phyloP scores from a whole-genome alignment of 805 yeast genomes.

The Saccharomyces kudriavzevii region DNA sequence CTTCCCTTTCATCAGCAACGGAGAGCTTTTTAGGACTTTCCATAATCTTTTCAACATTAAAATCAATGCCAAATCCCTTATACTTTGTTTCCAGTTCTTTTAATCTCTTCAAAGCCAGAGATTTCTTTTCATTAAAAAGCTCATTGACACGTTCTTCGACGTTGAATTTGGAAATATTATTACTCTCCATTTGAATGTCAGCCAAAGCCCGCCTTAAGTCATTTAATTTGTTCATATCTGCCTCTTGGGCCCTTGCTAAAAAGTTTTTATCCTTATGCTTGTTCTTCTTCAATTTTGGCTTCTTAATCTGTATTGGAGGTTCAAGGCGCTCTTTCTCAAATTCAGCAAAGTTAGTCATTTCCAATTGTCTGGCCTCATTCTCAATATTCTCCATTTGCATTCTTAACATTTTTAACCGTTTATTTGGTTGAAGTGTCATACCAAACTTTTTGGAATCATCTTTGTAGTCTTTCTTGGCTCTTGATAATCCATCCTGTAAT shows the following conservation, averaged over 20 bases:
- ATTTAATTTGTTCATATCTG: constrained; percentile 49
- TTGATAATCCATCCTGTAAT: constrained; percentile 30
- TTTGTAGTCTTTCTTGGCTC: constrained; percentile 34
- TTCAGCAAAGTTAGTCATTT: constrained; percentile 73
- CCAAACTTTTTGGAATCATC: constrained; percentile 34
- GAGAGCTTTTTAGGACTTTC: constrained; percentile 2
- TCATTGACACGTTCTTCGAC: constrained; percentile 44
- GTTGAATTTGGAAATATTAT: constrained; percentile 65
- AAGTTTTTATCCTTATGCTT: neutral
- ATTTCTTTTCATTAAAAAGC: constrained; percentile 49
- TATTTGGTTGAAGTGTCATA: constrained; percentile 58
- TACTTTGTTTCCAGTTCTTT: constrained; percentile 60
- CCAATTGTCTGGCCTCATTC: constrained; percentile 76
- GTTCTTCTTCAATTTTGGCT: neutral
- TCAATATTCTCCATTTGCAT: constrained; percentile 81
- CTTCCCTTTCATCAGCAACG: neutral
- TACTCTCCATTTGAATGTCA: constrained; percentile 62
- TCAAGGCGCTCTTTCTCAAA: constrained; percentile 17
- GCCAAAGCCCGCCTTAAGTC: constrained; percentile 50
- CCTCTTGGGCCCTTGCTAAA: constrained; percentile 36
- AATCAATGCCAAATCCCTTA: constrained; percentile 55
- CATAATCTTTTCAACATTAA: constrained; percentile 20
- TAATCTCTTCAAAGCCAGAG: constrained; percentile 63
- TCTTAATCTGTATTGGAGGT: constrained; percentile 9
- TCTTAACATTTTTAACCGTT: constrained; percentile 63